Percentiles rank a stretch among this genome's conserved stretches.
phyloP scores from a whole-genome alignment of 2,329 filamentous ascomycete genomes.

The Beauveria sp. region DNA sequence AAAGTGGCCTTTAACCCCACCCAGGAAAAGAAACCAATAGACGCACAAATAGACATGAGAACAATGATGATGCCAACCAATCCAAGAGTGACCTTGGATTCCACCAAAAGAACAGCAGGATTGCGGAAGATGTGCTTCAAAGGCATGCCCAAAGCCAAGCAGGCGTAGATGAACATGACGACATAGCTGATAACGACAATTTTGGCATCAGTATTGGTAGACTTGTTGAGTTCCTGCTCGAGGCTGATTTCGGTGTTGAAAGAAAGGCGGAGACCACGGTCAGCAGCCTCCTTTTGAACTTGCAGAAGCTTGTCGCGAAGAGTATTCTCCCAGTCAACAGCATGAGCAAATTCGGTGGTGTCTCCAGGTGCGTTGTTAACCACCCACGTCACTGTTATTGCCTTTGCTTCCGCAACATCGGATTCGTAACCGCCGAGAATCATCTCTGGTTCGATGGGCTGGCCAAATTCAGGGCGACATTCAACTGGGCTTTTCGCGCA shows the following conservation, averaged over 20 bases:
- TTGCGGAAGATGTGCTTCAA: slow-evolving; percentile 71
- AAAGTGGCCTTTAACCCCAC: slow-evolving; percentile 87
- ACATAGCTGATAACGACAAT: slow-evolving; percentile 95
- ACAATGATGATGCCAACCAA: slow-evolving; percentile 92
- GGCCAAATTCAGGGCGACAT: slow-evolving; percentile 82
- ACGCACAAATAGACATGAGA: slow-evolving; percentile 92
- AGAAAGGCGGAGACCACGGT: slow-evolving; percentile 75
- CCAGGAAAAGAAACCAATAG: slow-evolving; percentile 90
- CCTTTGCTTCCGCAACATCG: slow-evolving; percentile 64
- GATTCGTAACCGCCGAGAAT: slow-evolving; percentile 73
- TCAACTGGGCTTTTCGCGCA: slow-evolving; percentile 75
- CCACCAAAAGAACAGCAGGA: slow-evolving; percentile 76
- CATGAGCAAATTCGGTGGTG: slow-evolving; percentile 58
- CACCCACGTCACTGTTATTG: slow-evolving; percentile 90
- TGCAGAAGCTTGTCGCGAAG: slow-evolving; percentile 66
- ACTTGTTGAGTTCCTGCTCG: slow-evolving; percentile 94
- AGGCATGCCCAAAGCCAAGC: slow-evolving; percentile 82
- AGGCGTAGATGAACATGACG: slow-evolving; percentile 98
- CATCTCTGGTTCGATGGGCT: slow-evolving; percentile 78
- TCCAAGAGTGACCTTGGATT: slow-evolving; percentile 96
- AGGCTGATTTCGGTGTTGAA: slow-evolving; percentile 95
- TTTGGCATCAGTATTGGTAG: slow-evolving; percentile 94
- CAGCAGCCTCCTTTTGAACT: slow-evolving; percentile 71
- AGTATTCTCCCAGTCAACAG: slow-evolving; percentile 83
- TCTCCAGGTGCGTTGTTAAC: slow-evolving; percentile 78